Percentiles rank a stretch among this genome's conserved stretches.
These are phyloP conservation scores for Acer negundo DNA, from an alignment of 345 rosid species.

Conservation along the genomic window DNA sequence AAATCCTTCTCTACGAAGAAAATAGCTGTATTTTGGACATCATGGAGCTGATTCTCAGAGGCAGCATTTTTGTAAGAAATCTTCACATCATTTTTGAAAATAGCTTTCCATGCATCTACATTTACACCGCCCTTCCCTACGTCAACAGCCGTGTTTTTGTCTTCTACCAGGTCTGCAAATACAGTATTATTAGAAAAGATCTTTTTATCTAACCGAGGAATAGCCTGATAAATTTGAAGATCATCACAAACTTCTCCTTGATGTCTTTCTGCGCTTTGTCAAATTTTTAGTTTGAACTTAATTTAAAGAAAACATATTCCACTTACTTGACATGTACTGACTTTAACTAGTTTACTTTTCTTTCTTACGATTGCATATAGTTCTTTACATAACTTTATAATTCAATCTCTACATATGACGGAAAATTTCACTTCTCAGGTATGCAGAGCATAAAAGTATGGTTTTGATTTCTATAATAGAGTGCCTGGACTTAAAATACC, in stretches of 20 bases:
- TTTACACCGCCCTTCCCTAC: slow-evolving; percentile 43
- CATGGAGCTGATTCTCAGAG: slow-evolving; percentile 61
- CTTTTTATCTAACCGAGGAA: neutral
- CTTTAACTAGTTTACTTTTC: neutral
- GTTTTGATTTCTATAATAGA: neutral
- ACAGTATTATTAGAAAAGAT: neutral
- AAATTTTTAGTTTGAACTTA: neutral
- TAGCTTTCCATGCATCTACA: slow-evolving; percentile 39
- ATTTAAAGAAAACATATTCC: neutral
- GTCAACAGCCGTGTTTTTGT: slow-evolving; percentile 53
- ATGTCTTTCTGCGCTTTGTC: neutral
- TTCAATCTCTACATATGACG: neutral
- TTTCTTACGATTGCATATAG: neutral
- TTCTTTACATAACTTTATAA: neutral
- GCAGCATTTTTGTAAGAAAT: slow-evolving; percentile 49
- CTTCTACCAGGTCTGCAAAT: slow-evolving; percentile 54
- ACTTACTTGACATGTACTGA: neutral
- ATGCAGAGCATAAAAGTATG: neutral
- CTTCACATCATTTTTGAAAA: no score
- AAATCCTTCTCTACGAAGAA: slow-evolving; percentile 88
- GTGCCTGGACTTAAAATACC: slow-evolving; percentile 1
- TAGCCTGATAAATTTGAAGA: neutral
- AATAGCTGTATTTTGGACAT: slow-evolving; percentile 55
- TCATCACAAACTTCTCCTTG: neutral
- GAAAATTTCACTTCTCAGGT: neutral